phyloP scores from a whole-genome alignment of 2,329 filamentous ascomycete genomes.

The Exophiala calicioides region DNA sequence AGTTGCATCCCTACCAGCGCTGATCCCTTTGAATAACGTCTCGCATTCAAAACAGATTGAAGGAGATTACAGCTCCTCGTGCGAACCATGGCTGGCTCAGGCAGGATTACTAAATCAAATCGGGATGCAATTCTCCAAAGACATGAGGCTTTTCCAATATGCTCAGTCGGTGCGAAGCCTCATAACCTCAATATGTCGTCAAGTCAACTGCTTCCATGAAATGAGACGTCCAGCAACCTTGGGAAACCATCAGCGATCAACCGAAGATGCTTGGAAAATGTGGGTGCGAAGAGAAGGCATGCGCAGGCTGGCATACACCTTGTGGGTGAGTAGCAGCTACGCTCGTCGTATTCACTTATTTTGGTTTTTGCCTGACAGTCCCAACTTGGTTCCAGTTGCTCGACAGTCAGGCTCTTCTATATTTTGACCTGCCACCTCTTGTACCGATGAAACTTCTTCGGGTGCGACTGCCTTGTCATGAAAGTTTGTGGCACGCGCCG shows the following conservation, averaged over 20 bases:
- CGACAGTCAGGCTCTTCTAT: not conserved
- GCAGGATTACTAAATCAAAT: not conserved
- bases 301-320: not conserved
- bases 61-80: not conserved
- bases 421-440: not conserved
- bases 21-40: not conserved
- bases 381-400: not conserved
- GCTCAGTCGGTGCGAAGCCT: not conserved
- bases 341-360: not conserved
- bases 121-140: conserved; percentile 1
- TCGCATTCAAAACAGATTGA: not conserved
- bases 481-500: not conserved
- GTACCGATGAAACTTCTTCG: not conserved
- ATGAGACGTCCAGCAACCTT: not conserved
- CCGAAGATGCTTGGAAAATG: not conserved
- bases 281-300: not conserved
- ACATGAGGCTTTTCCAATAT: not conserved
- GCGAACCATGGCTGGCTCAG: not conserved
- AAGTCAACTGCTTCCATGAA: not conserved
- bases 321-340: not conserved
- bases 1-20: not conserved
- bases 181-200: not conserved
- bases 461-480: not conserved
- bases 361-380: not conserved
- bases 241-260: too few species aligned